Base-by-base conservation (phyloP, 345 rosid species). In the Toxicodendron radicans region DNA sequence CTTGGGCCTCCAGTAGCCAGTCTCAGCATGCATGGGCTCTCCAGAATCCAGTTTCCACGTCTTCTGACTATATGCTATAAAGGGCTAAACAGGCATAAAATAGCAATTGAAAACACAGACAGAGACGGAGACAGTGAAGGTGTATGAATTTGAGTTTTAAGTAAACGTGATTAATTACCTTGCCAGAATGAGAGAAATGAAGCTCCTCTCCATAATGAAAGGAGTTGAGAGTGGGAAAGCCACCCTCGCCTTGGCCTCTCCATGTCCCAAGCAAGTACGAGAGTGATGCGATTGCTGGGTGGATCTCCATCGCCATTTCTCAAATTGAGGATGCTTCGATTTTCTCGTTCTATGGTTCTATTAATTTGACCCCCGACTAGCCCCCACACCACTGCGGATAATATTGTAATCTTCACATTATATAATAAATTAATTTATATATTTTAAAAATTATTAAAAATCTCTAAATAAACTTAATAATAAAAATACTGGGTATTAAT, bases 1-100 rank as follows among this genome's bases (percentile, higher is more conserved):
- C 57, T 86, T 86, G 30, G 94, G 92, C 49, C 91, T 84, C 85
- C 89, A 90, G 83, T 80, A 92, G 21, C 97, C 92, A 68, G 83
- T 81, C 83, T 90, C 97, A 7, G 90, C 85, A 70, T 92, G 97
- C 95, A 92, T 87, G n/a, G 97, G 88, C 65, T 79, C 86, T 56
- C 89, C 91, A 33, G 88, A 82, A 69, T 43, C 73, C 57, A 90
- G 65, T 43, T 85, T 90, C 93, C 93, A 90, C 24, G 97, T 88
- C 84, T 81, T 90, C 66, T 92, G 93, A 24, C 81, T 71, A 65
- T 92, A 92, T 16, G 84, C 73, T 53, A 92, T 85, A 74, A 89
- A 95, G 5, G 97, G 93, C 94, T 87, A 69, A 62, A 33, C 43
- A 23, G 16, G 72, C 14, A 14, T 23, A 13, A 64, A 7, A 18